Conservation (phyloP, 2,329 filamentous ascomycete genomes). For the Fusarium virguliforme region DNA sequence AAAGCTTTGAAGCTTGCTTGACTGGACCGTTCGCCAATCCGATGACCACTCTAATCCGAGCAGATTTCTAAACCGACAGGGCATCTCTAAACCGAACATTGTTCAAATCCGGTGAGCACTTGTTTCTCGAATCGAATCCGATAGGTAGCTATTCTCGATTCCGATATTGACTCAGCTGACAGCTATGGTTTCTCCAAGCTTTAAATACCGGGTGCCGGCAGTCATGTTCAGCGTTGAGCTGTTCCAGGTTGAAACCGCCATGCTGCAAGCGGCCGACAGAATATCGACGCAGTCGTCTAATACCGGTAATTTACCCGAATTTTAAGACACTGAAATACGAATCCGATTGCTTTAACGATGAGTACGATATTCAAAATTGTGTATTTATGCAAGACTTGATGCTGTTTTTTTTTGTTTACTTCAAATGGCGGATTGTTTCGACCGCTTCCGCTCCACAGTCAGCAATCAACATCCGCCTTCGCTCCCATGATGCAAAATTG, state of each 20-base stretch:
- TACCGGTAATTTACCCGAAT: neutral
- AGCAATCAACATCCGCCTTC: too few relatives aligned
- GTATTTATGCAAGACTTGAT: too few relatives aligned
- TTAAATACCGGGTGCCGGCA: neutral
- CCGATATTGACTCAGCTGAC: neutral
- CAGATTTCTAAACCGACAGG: slow-evolving; percentile 1
- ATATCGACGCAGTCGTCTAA: neutral
- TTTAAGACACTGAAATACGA: too few relatives aligned
- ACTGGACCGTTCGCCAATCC: neutral
- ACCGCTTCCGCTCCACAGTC: too few relatives aligned
- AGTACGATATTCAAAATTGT: neutral
- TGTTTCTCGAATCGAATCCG: neutral
- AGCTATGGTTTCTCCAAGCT: neutral
- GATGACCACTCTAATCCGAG: neutral
- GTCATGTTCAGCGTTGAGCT: neutral
- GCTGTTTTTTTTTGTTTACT: too few relatives aligned
- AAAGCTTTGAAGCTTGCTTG: neutral
- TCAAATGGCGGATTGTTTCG: too few relatives aligned
- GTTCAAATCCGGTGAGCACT: neutral
- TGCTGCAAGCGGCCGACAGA: neutral
- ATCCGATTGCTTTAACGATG: neutral
- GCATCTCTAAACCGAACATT: neutral
- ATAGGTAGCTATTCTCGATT: neutral
- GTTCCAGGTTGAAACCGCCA: neutral
- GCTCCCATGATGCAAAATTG: too few relatives aligned